phyloP scores from a whole-genome alignment of 768 basidiomycete genomes.

The Termitomyces titanicus region DNA sequence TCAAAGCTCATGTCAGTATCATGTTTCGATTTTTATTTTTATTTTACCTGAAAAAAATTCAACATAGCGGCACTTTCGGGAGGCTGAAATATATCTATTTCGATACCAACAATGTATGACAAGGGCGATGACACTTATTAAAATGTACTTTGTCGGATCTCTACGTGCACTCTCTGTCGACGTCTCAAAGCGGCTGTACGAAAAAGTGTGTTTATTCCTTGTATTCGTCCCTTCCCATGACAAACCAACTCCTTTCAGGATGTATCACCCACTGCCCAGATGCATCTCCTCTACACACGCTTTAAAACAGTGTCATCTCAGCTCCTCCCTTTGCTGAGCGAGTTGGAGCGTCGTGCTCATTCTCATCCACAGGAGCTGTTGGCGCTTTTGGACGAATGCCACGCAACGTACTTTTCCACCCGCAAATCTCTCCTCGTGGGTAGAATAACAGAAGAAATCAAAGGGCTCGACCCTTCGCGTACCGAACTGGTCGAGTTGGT shows the following conservation, averaged over 20 bases:
- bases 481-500: slow-evolving; percentile 91
- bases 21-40: too few relatives aligned
- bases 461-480: slow-evolving; percentile 69
- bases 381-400: slow-evolving; percentile 82
- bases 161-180: slow-evolving; percentile 77
- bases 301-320: slow-evolving; percentile 72
- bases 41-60: background rate
- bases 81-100: slow-evolving; percentile 92
- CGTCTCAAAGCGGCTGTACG: slow-evolving; percentile 67
- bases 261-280: slow-evolving; percentile 74
- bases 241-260: slow-evolving; percentile 41
- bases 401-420: slow-evolving; percentile 74
- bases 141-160: slow-evolving; percentile 91
- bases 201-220: slow-evolving; percentile 48
- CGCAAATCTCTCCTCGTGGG: slow-evolving; percentile 71
- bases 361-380: slow-evolving; percentile 83
- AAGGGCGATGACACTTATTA: slow-evolving; percentile 95
- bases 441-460: slow-evolving; percentile 78
- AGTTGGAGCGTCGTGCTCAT: slow-evolving; percentile 76
- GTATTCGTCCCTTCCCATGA: background rate
- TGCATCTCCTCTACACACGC: slow-evolving; percentile 86
- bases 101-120: slow-evolving; percentile 99
- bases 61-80: slow-evolving; percentile 79
- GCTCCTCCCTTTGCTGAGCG: slow-evolving; percentile 73
- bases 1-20: slow-evolving; percentile 75